Evolutionary conservation across 2,329 filamentous ascomycete genomes (phyloP).

Genomic region (Plectosphaerella cucumerina): DNA sequence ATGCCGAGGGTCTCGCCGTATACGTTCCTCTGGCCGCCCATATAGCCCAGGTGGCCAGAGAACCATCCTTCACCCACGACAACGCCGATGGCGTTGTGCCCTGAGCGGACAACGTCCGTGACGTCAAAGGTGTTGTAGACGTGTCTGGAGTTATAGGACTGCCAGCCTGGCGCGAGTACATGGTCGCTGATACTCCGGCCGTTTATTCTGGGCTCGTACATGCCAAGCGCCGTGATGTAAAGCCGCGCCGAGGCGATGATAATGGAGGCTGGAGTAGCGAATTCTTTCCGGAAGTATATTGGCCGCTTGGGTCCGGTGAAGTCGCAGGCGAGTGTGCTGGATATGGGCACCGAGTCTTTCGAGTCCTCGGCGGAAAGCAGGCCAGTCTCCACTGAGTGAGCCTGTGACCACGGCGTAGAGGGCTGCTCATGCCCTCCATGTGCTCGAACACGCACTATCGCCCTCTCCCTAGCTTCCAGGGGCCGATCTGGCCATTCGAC

Average conservation of each 20-base stretch:
- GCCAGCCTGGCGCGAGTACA: constrained; percentile 46
- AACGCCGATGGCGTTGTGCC: constrained; percentile 30
- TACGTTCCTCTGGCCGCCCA: too few relatives aligned
- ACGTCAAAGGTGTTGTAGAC: constrained; percentile 51
- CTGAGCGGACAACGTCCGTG: constrained; percentile 26
- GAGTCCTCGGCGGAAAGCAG: too few relatives aligned
- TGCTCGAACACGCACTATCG: too few relatives aligned
- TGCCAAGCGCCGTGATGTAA: constrained; percentile 40
- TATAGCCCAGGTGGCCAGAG: too few relatives aligned
- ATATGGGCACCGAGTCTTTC: too few relatives aligned
- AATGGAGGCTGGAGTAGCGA: constrained; percentile 16
- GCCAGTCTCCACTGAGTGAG: too few relatives aligned
- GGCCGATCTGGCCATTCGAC: too few relatives aligned
- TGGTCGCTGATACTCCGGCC: constrained; percentile 31
- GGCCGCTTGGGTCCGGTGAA: constrained; percentile 26
- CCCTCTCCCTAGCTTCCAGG: too few relatives aligned
- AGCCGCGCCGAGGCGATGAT: constrained; percentile 34
- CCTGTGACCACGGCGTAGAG: too few relatives aligned
- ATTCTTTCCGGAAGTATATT: constrained; percentile 28
- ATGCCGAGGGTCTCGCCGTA: constrained; percentile 19
- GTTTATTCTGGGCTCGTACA: constrained; percentile 44
- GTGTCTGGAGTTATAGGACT: constrained; percentile 42
- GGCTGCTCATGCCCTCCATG: too few relatives aligned
- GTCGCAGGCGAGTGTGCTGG: too few relatives aligned
- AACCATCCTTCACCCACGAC: constrained; percentile 47